Base-by-base conservation (phyloP, 2,329 filamentous ascomycete genomes). In the Mycocentrospora acerina region DNA sequence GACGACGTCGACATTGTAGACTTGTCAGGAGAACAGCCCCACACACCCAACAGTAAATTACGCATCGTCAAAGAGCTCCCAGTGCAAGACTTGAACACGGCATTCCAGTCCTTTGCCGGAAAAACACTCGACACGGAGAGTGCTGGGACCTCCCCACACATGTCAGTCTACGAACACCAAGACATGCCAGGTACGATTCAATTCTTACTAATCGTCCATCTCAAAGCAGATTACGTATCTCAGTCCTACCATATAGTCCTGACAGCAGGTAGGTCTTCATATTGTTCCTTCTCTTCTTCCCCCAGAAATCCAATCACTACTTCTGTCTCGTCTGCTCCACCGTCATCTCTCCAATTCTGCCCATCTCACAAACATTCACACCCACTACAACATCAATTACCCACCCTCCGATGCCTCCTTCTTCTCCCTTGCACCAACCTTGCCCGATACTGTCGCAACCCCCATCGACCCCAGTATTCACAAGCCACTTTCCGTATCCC, bases 291-390 rank as follows among this genome's bases (percentile, higher is more conserved):
- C 78, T 17, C 72, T 97, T 7, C 70, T 97, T 8, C 84, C 90
- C 4, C 76, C 79, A 12, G 57, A 71, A 5, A 73, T 87, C 11
- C 93, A 98, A 64, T 71, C 76, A 42, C 69, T 73, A 25, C 74
- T 97, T 3, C 76, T 97, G 4, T 80, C 81, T 29, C 81, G 80
- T 37, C 77, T 95, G 46, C 73, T 96, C 19, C 88, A 94, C 68
- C 78, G 79, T 34, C 86, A 95, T 64, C 78, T 95, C 12, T 82
- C 82, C 44, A 80, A 86, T 49, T 80, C 82, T 3, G 63, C 72
- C 4, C 90, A 97, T 63, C 80, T 86, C 59, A 97, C 90, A 35
- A 98, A 97, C 66, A 73, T 97, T n/a, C 86, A 94, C 67, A 75
- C 89, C 2, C 88, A 94, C 68, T 88, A 91, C 66, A 62, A 82